These are phyloP conservation scores for Coleophoma cylindrospora DNA, from an alignment of 2,329 filamentous ascomycete species.

Conservation along the genomic window DNA sequence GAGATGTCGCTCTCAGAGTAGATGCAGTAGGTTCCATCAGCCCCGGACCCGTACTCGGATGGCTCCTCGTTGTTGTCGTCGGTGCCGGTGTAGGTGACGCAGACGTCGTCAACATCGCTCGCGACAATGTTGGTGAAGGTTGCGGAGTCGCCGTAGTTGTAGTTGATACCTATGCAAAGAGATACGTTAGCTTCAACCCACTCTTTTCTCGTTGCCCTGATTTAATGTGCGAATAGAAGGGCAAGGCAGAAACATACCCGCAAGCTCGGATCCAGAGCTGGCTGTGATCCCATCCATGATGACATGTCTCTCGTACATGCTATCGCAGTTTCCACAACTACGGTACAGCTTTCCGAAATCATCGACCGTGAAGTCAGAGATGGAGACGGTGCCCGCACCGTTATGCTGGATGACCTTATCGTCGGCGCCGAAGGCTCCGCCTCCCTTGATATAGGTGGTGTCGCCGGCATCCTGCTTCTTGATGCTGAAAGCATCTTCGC, in stretches of 20 bases:
- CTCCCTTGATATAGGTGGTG: conserved; percentile 36
- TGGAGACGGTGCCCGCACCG: conserved; percentile 30
- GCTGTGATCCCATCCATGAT: conserved; percentile 38
- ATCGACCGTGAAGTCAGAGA: conserved; percentile 33
- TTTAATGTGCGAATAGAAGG: conserved; percentile 15
- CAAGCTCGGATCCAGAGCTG: conserved; percentile 27
- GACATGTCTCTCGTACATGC: conserved; percentile 17
- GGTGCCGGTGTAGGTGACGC: conserved; percentile 29
- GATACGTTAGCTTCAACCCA: too few relatives aligned
- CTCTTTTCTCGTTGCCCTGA: conserved; percentile 8
- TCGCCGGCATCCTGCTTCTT: conserved; percentile 21
- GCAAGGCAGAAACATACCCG: conserved; percentile 6
- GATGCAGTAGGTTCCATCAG: conserved; percentile 30
- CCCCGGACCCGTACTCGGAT: conserved; percentile 29
- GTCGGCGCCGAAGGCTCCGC: conserved; percentile 34
- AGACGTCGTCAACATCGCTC: conserved; percentile 9
- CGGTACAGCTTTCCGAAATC: conserved; percentile 44
- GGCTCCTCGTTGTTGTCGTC: conserved; percentile 31
- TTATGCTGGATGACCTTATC: conserved; percentile 37
- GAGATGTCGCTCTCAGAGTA: conserved; percentile 4
- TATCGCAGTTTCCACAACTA: conserved; percentile 43
- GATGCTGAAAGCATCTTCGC: conserved; percentile 19
- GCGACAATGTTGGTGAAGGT: conserved; percentile 34
- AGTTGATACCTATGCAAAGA: conserved; percentile 38
- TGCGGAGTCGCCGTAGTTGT: conserved; percentile 44